These are phyloP conservation scores for Mariannaea sp. DNA, from an alignment of 2,329 filamentous ascomycete genomes.

Conservation along the genomic window DNA sequence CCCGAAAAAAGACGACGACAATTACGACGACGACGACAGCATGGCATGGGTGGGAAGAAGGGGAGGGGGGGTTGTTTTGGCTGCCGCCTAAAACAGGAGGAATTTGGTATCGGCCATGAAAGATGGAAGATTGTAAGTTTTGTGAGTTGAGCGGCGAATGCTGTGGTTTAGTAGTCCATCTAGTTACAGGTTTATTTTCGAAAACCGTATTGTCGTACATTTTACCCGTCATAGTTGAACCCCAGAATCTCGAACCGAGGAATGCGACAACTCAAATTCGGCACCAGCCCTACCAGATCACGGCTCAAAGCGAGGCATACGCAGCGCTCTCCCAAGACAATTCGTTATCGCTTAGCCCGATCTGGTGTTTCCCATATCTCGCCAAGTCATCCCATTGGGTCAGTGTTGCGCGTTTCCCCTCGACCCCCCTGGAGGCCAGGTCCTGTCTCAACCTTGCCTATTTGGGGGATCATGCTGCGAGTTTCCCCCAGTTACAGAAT, in stretches of 20 bases:
- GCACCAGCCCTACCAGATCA: constrained; percentile 1
- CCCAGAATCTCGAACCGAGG: neutral
- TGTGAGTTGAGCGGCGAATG: neutral
- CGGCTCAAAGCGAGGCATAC: constrained; percentile 3
- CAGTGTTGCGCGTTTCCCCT: neutral
- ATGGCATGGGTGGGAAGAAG: no score
- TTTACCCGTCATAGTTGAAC: neutral
- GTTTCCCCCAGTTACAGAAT: neutral
- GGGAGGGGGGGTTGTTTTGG: no score
- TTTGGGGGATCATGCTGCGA: constrained; percentile 20
- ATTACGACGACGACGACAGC: constrained; percentile 1
- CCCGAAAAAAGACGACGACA: neutral
- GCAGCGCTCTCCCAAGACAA: neutral
- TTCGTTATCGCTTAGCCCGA: constrained; percentile 5
- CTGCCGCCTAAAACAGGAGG: neutral
- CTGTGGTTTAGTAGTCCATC: neutral
- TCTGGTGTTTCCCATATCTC: constrained; percentile 11
- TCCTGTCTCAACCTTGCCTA: neutral
- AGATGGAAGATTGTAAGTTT: neutral
- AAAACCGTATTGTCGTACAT: no score
- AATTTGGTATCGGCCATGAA: neutral
- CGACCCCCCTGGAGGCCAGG: neutral
- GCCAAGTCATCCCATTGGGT: constrained; percentile 15
- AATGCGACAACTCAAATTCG: neutral
- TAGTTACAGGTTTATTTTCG: neutral